Base-by-base conservation (phyloP, 352 stramenopile species). In the Phytopythium delawarense region DNA sequence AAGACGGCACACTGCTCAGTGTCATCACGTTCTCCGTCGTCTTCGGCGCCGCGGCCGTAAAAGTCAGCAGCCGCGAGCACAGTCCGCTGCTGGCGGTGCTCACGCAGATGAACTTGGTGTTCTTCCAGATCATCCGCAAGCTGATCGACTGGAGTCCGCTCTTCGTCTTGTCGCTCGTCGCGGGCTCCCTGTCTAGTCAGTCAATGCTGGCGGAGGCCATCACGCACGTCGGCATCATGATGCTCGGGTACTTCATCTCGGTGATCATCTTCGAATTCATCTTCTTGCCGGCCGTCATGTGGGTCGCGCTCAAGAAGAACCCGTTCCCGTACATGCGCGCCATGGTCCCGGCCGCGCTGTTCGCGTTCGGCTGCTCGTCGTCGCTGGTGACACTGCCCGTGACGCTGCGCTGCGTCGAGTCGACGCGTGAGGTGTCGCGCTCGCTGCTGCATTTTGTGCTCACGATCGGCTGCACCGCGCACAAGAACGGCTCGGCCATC, bases 401-500 rank as follows among this genome's bases (percentile, higher is more conserved):
- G 15, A 88, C 81, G 46, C 70, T 93, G 37, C 81, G 73, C 20
- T 91, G 80, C 48, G 79, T 88, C n/a, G 78, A 87, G 57, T 74
- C 69, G 30, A 87, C 81, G 32, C 70, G 72, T 1, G 78, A 89
- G 50, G 77, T 90, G 40, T 81, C 81, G 18, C 73, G 75, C 16
- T 73, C 67, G 28, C 64, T 92, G 5, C 46, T 79, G 39, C 72
- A 81, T 39, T 92, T 92, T 53, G 77, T 92, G 25, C 35, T 92
- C 40, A 90, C 84, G 13, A 83, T 92, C 55, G 84, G 84, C 18
- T 79, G 70, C 34, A 88, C 75, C 3, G 69, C 83, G 39, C 79
- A 92, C 72, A 92, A 90, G 77, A 89, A 92, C 62, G 84, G 84
- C 65, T 81, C 75, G 34, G 82, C 81, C 15, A 85, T 91, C 61